Percentiles rank a stretch among this genome's conserved stretches.
Evolutionary conservation across 805 yeast genomes (phyloP).

Genomic region (Pichia eremophila): DNA sequence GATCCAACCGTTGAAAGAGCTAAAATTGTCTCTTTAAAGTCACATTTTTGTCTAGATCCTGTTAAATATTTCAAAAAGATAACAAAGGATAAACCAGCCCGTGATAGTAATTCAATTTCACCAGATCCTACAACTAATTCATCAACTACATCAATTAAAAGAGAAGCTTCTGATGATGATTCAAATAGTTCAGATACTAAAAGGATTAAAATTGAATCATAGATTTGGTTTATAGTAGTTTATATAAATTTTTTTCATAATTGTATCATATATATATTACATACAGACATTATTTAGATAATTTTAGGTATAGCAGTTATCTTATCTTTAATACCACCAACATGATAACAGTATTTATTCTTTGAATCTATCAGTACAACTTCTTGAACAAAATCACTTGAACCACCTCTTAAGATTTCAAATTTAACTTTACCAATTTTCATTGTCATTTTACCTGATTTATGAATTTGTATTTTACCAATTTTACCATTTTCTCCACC

Average conservation of each 20-base stretch:
- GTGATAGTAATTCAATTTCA: neutral
- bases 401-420: slow-evolving; percentile 66
- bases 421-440: slow-evolving; percentile 59
- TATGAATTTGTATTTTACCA: slow-evolving; percentile 68
- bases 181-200: neutral
- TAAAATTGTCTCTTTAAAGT: slow-evolving; percentile 50
- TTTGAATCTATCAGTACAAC: slow-evolving; percentile 37
- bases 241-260: neutral
- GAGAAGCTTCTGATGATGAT: neutral
- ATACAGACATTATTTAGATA: neutral
- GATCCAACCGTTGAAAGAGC: slow-evolving; percentile 54
- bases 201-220: neutral
- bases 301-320: slow-evolving; percentile 48
- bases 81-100: neutral
- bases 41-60: slow-evolving; percentile 57
- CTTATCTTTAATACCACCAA: slow-evolving; percentile 51
- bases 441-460: slow-evolving; percentile 74
- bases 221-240: neutral
- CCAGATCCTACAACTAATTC: neutral
- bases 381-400: slow-evolving; percentile 64
- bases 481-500: slow-evolving; percentile 41
- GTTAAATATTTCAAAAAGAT: slow-evolving; percentile 20
- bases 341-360: slow-evolving; percentile 32
- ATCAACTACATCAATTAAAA: neutral
- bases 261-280: neutral